Evolutionary conservation across 192 early-diverging fungal genomes (phyloP), one percentile per base, ranked within the genome.

Genomic region (Haplosporangium gracile): DNA sequence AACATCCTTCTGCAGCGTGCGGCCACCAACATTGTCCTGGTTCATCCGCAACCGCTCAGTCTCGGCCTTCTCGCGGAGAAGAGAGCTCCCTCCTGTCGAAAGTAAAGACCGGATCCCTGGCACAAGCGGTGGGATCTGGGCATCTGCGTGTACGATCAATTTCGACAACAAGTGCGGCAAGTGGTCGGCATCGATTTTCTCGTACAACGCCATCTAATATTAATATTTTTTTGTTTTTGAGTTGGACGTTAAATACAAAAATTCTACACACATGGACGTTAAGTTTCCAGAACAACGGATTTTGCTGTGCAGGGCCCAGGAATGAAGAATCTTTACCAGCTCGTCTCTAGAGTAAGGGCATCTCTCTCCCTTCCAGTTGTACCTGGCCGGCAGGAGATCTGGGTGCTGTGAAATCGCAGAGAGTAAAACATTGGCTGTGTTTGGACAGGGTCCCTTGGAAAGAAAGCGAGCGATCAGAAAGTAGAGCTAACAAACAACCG

Each of bases 381-480:
- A 82, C 16, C 95, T 94, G 63, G 70, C 80, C 0, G 96, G 96
- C 40, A 96, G 82, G 42, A 95, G 79, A 51, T 89, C 82, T 45
- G 88, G 83, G 42, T 93, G 87, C 36, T 87, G 68, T 38, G 76
- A 83, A 39, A 92, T 85, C 70, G 90, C 90, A 16, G 87, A 82
- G 9, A 86, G 74, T 43, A 96, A 84, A 24, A 89, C 91, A 72
- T 73, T 76, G 8, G 93, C 91, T 5, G 93, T 90, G 22, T 89
- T 88, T 32, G 88, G 81, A 70, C 92, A 93, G 55, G 92, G 91
- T 15, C 94, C 88, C 13, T 82, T 82, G 38, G 92, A 88, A 26
- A 96, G 88, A 70, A 95, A 95, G 73, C 91, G 91, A 36, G 94
- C 91, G 73, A 96, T 93, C 34, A 96, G 89, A 89, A 92, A 95